Conservation (phyloP, 2,329 filamentous ascomycete species). For the Sporothrix pseudoabietina region DNA sequence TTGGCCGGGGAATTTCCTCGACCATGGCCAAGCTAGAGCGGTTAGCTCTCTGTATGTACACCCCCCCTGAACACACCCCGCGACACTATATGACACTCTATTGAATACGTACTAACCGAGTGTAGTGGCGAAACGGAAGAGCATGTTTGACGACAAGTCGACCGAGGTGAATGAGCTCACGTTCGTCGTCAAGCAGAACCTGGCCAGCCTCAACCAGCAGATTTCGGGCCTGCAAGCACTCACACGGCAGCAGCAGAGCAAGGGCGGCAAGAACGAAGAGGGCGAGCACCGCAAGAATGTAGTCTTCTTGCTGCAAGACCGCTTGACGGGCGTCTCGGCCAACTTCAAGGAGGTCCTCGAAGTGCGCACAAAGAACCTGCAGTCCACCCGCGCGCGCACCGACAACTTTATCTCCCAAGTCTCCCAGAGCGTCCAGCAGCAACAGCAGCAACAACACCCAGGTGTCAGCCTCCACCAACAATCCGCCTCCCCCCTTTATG, state of each 20-base stretch:
- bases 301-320: conserved; percentile 85
- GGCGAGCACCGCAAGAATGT: conserved; percentile 99
- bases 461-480: conserved; percentile 50
- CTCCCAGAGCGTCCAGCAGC: conserved; percentile 70
- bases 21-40: conserved; percentile 97
- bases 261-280: conserved; percentile 67
- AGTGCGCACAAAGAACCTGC: conserved; percentile 95
- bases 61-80: conserved; percentile 48
- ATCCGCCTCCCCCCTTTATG: conserved; percentile 79
- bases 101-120: neutral
- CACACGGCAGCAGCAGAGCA: conserved; percentile 74
- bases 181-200: conserved; percentile 59
- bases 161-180: conserved; percentile 97
- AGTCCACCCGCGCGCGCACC: conserved; percentile 85
- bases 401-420: conserved; percentile 96
- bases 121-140: conserved; percentile 83
- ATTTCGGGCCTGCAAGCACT: conserved; percentile 81
- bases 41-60: conserved; percentile 64
- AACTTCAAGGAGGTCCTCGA: conserved; percentile 98
- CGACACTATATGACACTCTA: too few species aligned
- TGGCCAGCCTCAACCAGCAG: conserved; percentile 70
- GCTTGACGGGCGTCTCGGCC: conserved; percentile 85
- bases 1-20: conserved; percentile 84
- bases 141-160: conserved; percentile 93
- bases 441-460: conserved; percentile 46